Evolutionary conservation across 768 basidiomycete species (phyloP), one percentile per base, ranked within the genome.

Genomic region (Dacryopinax spathularia): DNA sequence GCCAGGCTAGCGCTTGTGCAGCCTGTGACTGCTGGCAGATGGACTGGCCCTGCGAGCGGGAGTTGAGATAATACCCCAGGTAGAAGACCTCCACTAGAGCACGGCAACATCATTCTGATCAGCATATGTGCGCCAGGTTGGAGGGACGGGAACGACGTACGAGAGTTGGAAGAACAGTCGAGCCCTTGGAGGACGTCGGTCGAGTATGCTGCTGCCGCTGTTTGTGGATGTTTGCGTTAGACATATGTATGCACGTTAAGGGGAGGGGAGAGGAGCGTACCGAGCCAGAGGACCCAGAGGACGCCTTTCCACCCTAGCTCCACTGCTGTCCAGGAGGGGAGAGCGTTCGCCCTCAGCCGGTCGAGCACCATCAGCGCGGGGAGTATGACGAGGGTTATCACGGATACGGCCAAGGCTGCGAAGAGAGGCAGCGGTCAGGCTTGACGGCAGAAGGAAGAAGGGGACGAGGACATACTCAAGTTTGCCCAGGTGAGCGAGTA

Each of bases 221-320:
- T 5, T 27, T 10, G 31, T 18, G 13, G 6, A 6, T 22, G 36
- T 37, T 10, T 37, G n/a, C 7, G 25, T 5, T 9, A 15, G 25
- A 29, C 48, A 56, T 56, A 18, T 31, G 6, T 41, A 18, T 18
- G 39, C 16, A 18, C 18, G 43, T 12, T 12, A 44, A 44, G 48
- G 31, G 48, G 48, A 5, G 48, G 31, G 48, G 43, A 31, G 36
- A 37, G 12, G 48, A 29, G 31, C 48, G 22, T 29, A 31, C 48
- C 48, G 7, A 56, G 29, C 48, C 48, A 56, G 25, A 56, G 29
- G 13, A 56, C 48, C 48, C 48, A 56, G 48, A 56, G 22, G 13
- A 56, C 48, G 29, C 48, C 48, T 13, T 56, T 56, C 48, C 48
- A 56, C 22, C 48, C 48, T 13, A 56, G 48, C 48, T 56, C 48